Conservation (phyloP, 139 green algal genomes). For the Chlorella sp. region DNA sequence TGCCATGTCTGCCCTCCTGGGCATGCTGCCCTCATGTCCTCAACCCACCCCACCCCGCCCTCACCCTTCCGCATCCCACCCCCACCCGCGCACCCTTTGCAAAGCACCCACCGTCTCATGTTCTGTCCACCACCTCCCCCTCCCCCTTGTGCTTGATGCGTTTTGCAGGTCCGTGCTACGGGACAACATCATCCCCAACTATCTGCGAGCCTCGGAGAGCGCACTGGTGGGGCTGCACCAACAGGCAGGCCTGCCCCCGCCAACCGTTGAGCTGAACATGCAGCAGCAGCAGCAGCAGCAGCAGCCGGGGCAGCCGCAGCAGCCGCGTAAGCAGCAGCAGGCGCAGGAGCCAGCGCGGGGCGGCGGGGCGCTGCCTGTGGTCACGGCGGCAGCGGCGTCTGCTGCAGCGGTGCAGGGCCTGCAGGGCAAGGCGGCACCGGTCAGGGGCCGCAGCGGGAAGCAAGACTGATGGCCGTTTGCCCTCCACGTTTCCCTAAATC, state of each 20-base stretch:
- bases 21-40: no score
- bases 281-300: background rate
- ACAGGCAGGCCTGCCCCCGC: background rate
- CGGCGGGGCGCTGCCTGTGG: background rate
- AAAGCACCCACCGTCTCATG: background rate
- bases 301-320: background rate
- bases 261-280: background rate
- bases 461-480: background rate
- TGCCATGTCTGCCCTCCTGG: no score
- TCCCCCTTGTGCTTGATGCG: background rate
- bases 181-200: slow-evolving; percentile 74
- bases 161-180: slow-evolving; percentile 14
- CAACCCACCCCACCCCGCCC: no score
- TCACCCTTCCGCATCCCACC: no score
- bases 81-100: background rate
- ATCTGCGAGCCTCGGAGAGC: slow-evolving; percentile 61
- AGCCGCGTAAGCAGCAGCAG: background rate
- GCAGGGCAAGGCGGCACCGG: background rate
- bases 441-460: background rate
- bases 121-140: no score
- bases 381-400: background rate
- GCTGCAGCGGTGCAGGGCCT: background rate
- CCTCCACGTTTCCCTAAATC: background rate
- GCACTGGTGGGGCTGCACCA: background rate
- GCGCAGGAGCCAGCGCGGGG: background rate